These are phyloP conservation scores for Myxozyma neglecta DNA, from an alignment of 805 yeast genomes.

Conservation along the genomic window DNA sequence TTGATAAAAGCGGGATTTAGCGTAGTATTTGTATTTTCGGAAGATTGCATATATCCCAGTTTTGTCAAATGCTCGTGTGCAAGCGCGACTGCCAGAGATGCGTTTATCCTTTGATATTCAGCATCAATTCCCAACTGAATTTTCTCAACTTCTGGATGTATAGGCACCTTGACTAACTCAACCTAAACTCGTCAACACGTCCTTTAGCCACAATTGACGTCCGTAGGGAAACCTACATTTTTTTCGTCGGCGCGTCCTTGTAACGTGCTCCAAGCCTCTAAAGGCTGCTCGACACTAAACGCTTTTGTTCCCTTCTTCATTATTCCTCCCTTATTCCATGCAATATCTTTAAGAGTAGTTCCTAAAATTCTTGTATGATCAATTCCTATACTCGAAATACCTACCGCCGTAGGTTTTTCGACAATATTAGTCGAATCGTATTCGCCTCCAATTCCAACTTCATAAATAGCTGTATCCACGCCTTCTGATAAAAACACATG, in stretches of 20 bases:
- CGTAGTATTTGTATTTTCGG: constrained; percentile 9
- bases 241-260: constrained; percentile 69
- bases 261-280: constrained; percentile 49
- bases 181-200: constrained; percentile 33
- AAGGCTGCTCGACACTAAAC: constrained; percentile 61
- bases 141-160: constrained; percentile 42
- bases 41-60: constrained; percentile 43
- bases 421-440: constrained; percentile 94
- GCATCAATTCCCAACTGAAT: constrained; percentile 69
- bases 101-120: constrained; percentile 79
- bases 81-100: constrained; percentile 78
- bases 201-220: neutral
- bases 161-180: constrained; percentile 39
- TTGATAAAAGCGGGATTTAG: constrained; percentile 34
- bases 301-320: constrained; percentile 71
- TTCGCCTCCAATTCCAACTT: constrained; percentile 98
- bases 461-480: constrained; percentile 91
- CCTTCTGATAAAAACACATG: constrained; percentile 86
- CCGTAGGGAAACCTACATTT: constrained; percentile 47
- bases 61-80: constrained; percentile 59
- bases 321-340: constrained; percentile 96
- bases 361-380: constrained; percentile 91
- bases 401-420: constrained; percentile 76
- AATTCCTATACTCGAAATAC: constrained; percentile 81
- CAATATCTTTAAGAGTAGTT: constrained; percentile 79